Conservation (phyloP, 306 rosid genomes). For the Vachellia collinsii region DNA sequence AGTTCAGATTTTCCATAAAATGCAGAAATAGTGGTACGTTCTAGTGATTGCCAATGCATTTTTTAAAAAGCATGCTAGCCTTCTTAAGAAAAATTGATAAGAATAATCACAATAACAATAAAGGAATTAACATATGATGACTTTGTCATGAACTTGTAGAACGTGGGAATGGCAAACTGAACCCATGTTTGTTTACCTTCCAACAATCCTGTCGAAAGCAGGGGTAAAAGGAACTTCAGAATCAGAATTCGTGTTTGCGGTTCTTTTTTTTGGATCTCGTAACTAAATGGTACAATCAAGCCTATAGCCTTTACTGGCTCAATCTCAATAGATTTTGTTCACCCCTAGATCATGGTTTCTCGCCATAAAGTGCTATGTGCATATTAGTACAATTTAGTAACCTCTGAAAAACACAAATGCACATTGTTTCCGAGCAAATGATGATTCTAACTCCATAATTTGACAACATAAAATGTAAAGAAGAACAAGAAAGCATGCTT, state of each 20-base stretch:
- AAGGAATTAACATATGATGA: neutral
- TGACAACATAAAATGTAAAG: neutral
- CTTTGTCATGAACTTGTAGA: neutral
- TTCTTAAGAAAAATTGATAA: neutral
- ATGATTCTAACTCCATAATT: slow-evolving; percentile 6
- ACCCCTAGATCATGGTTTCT: neutral
- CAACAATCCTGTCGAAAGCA: neutral
- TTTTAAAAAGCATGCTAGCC: neutral
- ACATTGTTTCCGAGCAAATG: neutral
- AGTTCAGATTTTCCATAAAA: neutral
- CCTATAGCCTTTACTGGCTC: neutral
- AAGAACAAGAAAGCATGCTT: slow-evolving; percentile 6
- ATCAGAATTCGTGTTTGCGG: neutral
- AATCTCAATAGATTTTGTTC: neutral
- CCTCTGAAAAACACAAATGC: slow-evolving; percentile 24
- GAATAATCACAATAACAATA: neutral
- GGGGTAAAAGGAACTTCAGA: neutral
- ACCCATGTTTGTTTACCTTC: neutral
- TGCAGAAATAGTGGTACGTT: neutral
- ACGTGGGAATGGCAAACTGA: neutral
- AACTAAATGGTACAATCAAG: neutral
- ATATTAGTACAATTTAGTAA: neutral
- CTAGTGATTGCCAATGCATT: neutral
- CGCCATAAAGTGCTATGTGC: neutral
- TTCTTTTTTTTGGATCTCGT: neutral